phyloP scores from a whole-genome alignment of 495 filamentous ascomycete genomes.

The Aspergillus nidulans region DNA sequence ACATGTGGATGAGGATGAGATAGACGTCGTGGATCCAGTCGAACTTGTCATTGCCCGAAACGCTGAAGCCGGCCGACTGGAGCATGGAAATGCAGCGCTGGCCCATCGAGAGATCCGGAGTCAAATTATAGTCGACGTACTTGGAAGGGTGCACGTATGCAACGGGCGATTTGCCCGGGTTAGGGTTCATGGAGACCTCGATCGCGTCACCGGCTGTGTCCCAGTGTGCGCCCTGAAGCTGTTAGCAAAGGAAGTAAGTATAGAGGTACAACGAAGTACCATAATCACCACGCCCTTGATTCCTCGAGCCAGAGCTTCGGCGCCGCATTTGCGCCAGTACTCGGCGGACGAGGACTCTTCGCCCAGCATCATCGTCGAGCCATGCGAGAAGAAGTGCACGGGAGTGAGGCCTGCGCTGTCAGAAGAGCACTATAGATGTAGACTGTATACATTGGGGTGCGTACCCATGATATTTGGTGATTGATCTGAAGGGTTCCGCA shows the following conservation, averaged over 20 bases:
- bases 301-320: slow-evolving; percentile 49
- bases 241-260: neutral
- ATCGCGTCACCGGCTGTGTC: slow-evolving; percentile 44
- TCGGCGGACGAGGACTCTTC: slow-evolving; percentile 52
- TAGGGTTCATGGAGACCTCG: slow-evolving; percentile 53
- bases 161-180: slow-evolving; percentile 51
- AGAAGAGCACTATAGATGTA: neutral
- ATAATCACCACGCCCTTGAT: slow-evolving; percentile 61
- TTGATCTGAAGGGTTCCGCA: neutral
- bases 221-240: slow-evolving; percentile 56
- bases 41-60: slow-evolving; percentile 42
- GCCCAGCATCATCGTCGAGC: slow-evolving; percentile 64
- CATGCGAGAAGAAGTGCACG: slow-evolving; percentile 65
- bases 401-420: slow-evolving; percentile 35
- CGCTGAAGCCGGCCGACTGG: slow-evolving; percentile 45
- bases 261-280: slow-evolving; percentile 29
- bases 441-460: neutral
- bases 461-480: neutral
- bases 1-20: slow-evolving; percentile 61
- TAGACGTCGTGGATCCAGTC: slow-evolving; percentile 66
- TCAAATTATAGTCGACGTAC: slow-evolving; percentile 53
- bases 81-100: slow-evolving; percentile 44
- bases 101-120: slow-evolving; percentile 47
- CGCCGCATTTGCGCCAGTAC: slow-evolving; percentile 60
- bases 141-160: slow-evolving; percentile 56